phyloP scores from a whole-genome alignment of 148 eudicot species.

The Amaranthus palmeri region DNA sequence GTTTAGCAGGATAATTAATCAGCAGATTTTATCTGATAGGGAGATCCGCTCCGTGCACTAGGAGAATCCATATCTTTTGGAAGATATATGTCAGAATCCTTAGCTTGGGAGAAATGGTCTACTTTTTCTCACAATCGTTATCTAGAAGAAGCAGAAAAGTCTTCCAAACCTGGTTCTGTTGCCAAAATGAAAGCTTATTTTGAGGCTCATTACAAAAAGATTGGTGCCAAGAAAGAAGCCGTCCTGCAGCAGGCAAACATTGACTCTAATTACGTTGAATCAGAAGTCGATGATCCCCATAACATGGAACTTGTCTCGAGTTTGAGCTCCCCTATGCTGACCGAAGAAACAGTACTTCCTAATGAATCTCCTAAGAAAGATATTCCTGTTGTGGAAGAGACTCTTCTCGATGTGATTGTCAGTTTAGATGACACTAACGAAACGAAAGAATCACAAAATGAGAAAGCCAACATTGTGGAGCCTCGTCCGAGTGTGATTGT shows the following conservation, averaged over 20 bases:
- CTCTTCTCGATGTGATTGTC: slow-evolving; percentile 17
- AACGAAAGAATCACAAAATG: slow-evolving; percentile 14
- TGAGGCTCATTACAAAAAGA: slow-evolving; percentile 71
- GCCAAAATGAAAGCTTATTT: slow-evolving; percentile 86
- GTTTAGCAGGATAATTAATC: slow-evolving; percentile 5
- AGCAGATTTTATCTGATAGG: slow-evolving; percentile 33
- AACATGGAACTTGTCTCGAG: not conserved
- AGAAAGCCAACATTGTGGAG: slow-evolving; percentile 18
- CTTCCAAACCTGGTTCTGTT: slow-evolving; percentile 79
- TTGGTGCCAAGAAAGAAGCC: slow-evolving; percentile 67
- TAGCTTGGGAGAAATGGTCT: slow-evolving; percentile 84
- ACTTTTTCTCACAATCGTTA: slow-evolving; percentile 63
- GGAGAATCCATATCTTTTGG: slow-evolving; percentile 76
- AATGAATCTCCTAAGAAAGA: slow-evolving; percentile 19
- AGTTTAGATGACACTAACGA: slow-evolving; percentile 13
- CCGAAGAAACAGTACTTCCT: slow-evolving; percentile 3
- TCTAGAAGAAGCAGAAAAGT: slow-evolving; percentile 73
- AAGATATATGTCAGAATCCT: slow-evolving; percentile 63
- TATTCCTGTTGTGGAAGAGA: slow-evolving; percentile 12
- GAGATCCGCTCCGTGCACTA: slow-evolving; percentile 51
- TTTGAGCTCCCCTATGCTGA: slow-evolving; percentile 16
- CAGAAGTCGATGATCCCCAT: slow-evolving; percentile 14
- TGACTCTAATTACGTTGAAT: slow-evolving; percentile 6
- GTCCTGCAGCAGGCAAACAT: slow-evolving; percentile 50
- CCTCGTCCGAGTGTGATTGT: slow-evolving; percentile 18